These are phyloP conservation scores for Kwoniella dejecticola DNA, from an alignment of 768 basidiomycete species.

Conservation along the genomic window DNA sequence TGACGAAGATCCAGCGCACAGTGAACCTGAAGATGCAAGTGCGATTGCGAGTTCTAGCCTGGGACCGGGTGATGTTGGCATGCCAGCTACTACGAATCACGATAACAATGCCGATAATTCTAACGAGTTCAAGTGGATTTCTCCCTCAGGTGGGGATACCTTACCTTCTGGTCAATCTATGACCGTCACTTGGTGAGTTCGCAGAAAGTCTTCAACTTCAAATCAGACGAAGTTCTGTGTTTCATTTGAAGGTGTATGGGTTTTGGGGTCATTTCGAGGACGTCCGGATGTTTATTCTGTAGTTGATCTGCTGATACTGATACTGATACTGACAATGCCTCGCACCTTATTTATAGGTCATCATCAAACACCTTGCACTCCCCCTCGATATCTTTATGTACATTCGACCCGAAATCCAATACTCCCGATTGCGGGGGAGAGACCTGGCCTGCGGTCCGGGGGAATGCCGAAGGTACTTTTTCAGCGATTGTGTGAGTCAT, in stretches of 20 bases:
- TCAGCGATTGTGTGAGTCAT: conserved; percentile 12
- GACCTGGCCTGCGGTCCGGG: not conserved
- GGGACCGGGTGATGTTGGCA: no score
- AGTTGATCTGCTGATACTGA: no score
- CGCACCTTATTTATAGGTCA: no score
- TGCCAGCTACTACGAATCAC: no score
- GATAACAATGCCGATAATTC: not conserved
- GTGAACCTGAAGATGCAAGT: no score
- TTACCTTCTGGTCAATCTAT: conserved; percentile 12
- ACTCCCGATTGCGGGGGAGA: not conserved
- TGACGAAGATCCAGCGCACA: not conserved
- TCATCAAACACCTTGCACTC: not conserved
- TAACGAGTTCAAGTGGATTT: conserved; percentile 13
- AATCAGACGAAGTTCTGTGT: no score
- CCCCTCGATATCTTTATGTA: conserved; percentile 16
- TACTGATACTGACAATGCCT: no score
- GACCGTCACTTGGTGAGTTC: conserved; percentile 16
- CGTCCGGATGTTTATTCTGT: no score
- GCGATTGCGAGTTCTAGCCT: no score
- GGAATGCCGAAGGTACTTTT: conserved; percentile 21
- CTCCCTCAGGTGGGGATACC: not conserved
- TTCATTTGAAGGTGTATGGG: no score
- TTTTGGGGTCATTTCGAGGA: no score
- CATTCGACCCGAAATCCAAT: not conserved
- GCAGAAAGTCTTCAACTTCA: not conserved